Conservation (phyloP, 139 green algal species). For the Chlamydomonas urium region DNA sequence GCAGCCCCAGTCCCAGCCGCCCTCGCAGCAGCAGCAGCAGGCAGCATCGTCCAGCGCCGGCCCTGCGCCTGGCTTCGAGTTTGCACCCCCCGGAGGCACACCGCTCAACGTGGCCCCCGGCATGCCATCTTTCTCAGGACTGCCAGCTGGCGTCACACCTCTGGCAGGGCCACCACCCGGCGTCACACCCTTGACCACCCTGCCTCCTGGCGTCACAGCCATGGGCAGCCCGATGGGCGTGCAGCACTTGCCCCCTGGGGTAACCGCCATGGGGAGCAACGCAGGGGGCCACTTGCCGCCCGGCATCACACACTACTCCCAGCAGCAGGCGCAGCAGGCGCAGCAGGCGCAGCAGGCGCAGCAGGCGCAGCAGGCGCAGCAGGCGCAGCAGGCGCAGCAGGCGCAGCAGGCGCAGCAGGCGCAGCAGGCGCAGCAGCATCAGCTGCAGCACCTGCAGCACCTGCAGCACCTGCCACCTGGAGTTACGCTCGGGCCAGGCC, state of each 20-base stretch:
- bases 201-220: constrained; percentile 5
- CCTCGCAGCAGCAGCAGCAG: no score
- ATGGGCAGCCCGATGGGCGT: neutral
- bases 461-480: neutral
- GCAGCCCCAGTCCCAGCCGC: no score
- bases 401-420: constrained; percentile 19
- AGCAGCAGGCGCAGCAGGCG: constrained; percentile 2
- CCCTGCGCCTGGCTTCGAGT: neutral
- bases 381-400: constrained; percentile 24
- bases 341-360: constrained; percentile 3
- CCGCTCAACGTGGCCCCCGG: neutral
- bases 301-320: neutral
- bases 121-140: neutral
- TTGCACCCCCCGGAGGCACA: neutral
- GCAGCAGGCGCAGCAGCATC: neutral
- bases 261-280: neutral
- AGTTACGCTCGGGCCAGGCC: neutral
- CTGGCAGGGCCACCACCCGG: constrained; percentile 4
- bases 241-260: constrained; percentile 8
- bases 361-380: neutral
- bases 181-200: neutral
- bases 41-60: neutral
- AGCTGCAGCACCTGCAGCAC: neutral
- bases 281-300: neutral
- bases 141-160: constrained; percentile 20